phyloP scores from a whole-genome alignment of 179 eudicot genomes.

The Silene coronaria region DNA sequence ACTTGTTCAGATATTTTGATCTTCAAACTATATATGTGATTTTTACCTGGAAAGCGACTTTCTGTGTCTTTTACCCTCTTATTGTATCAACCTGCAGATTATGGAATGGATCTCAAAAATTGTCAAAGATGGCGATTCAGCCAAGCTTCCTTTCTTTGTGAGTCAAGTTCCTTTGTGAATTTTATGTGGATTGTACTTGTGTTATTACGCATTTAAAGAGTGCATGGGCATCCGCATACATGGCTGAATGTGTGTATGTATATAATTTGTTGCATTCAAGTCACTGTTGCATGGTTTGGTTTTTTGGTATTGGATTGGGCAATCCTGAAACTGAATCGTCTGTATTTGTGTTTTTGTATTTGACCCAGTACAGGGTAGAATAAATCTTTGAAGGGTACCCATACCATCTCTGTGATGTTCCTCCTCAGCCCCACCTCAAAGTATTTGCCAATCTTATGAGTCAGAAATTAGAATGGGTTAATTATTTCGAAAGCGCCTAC shows the following conservation, averaged over 20 bases:
- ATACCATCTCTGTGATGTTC: background rate
- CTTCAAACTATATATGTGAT: background rate
- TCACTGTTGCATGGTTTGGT: too few species aligned
- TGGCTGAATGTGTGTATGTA: background rate
- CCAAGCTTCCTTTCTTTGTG: slow-evolving; percentile 81
- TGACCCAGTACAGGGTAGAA: too few species aligned
- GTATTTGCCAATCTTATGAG: slow-evolving; percentile 1
- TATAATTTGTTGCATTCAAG: background rate
- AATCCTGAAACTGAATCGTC: too few species aligned
- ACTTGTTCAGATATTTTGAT: background rate
- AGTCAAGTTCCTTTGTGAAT: slow-evolving; percentile 28
- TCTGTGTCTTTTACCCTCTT: slow-evolving; percentile 1
- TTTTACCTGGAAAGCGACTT: slow-evolving; percentile 4
- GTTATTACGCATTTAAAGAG: background rate
- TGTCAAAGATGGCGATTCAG: slow-evolving; percentile 83
- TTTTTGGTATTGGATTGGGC: too few species aligned
- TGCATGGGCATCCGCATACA: background rate
- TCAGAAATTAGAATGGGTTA: too few species aligned
- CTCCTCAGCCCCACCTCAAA: background rate
- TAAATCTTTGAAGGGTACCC: background rate
- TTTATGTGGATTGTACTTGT: background rate
- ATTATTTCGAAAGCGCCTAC: background rate
- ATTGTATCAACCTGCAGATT: slow-evolving; percentile 42
- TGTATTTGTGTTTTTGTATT: too few species aligned
- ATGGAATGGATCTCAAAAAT: slow-evolving; percentile 77